Conservation (phyloP, 2,329 filamentous ascomycete genomes). For the Cladosporium sp. region DNA sequence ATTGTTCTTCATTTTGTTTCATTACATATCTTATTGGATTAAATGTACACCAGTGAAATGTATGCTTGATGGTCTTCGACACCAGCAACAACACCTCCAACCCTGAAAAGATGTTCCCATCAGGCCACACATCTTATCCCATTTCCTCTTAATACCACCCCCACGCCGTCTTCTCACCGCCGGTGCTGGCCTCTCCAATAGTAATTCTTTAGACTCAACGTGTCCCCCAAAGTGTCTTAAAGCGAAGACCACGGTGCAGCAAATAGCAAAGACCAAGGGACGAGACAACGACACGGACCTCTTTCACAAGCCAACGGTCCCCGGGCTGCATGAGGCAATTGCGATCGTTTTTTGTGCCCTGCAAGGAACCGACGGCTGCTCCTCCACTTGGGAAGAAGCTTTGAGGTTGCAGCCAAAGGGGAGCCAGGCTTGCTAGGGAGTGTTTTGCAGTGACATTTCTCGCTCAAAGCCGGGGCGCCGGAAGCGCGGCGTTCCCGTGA, state of each 20-base stretch:
- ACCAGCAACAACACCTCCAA: not conserved
- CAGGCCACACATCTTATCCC: not conserved
- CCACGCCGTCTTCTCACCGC: conserved; percentile 7
- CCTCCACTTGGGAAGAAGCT: not conserved
- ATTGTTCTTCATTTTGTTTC: not conserved
- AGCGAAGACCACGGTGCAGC: conserved; percentile 2
- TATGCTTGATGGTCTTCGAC: not conserved
- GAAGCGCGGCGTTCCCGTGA: not conserved
- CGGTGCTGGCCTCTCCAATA: not conserved
- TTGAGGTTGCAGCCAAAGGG: not conserved
- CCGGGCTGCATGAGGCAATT: not conserved
- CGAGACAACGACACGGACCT: not conserved
- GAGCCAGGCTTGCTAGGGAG: no score
- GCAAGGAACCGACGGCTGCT: not conserved
- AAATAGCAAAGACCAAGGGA: not conserved
- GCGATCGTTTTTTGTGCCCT: not conserved
- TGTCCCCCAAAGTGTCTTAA: not conserved
- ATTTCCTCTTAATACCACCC: not conserved
- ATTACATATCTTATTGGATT: not conserved
- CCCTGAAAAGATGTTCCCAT: not conserved
- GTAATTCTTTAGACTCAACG: not conserved
- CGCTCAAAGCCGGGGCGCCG: not conserved
- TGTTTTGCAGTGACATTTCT: not conserved
- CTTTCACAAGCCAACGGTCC: not conserved
- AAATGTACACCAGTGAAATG: not conserved